These are phyloP conservation scores for Pseudocercospora crystallina DNA, from an alignment of 2,329 filamentous ascomycete genomes.

Conservation along the genomic window DNA sequence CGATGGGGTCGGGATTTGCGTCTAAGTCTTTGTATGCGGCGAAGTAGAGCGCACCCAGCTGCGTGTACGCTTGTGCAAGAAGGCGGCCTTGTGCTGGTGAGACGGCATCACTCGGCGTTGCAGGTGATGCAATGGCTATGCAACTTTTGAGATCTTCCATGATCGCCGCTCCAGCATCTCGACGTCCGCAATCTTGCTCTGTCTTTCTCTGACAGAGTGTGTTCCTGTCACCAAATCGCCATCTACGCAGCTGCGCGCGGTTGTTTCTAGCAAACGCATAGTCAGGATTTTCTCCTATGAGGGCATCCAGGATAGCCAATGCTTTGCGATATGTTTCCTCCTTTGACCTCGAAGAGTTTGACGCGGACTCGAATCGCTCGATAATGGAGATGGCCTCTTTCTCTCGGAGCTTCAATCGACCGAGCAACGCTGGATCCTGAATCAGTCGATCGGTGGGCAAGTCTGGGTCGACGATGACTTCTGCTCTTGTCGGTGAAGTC, in stretches of 20 bases:
- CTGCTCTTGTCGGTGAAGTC: constrained; percentile 23
- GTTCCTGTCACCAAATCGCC: constrained; percentile 54
- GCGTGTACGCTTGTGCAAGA: constrained; percentile 69
- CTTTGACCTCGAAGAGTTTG: constrained; percentile 7
- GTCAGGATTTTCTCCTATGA: constrained; percentile 59
- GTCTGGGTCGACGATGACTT: constrained; percentile 27
- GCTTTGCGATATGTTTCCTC: constrained; percentile 24
- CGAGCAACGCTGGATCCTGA: constrained; percentile 14
- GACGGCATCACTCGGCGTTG: constrained; percentile 51
- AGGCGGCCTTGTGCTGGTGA: constrained; percentile 66
- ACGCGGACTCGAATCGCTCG: constrained; percentile 19
- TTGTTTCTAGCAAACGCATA: constrained; percentile 77
- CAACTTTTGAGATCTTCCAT: constrained; percentile 45
- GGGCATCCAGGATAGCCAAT: constrained; percentile 48
- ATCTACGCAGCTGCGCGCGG: constrained; percentile 59
- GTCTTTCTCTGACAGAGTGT: constrained; percentile 18
- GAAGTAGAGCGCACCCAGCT: constrained; percentile 45
- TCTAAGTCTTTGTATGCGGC: constrained; percentile 27
- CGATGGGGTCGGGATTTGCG: constrained; percentile 18
- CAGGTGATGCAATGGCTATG: constrained; percentile 60
- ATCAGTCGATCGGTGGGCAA: constrained; percentile 29
- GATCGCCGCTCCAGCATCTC: constrained; percentile 12
- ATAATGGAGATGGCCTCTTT: constrained; percentile 29
- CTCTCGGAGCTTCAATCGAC: constrained; percentile 23
- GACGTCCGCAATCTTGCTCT: constrained; percentile 1